Evolutionary conservation across 805 yeast species (phyloP), one percentile per base, ranked within the genome.

Genomic region (Candida krabiensis): DNA sequence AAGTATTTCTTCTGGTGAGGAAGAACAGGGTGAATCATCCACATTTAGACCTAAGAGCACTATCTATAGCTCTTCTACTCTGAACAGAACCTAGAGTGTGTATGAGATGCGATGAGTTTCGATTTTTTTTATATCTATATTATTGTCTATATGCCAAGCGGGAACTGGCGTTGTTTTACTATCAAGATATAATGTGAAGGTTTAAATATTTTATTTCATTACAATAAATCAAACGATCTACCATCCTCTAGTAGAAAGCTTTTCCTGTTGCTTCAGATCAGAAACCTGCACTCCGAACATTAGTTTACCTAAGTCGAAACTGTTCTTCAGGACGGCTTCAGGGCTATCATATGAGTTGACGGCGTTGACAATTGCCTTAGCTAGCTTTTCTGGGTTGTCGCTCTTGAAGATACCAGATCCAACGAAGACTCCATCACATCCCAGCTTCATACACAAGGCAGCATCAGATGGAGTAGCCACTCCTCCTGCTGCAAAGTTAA

Each of bases 401-500:
- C 88, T 79, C 61, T 80, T 79, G 75, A 84, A 85, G 47, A 84
- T 84, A 18, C 93, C 93, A 4, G 87, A 80, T 14, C 87, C 87
- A 19, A 80, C 88, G 52, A 82, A 82, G 21, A 82, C 84, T 44
- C 88, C 88, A 56, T 82, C 88, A 53, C 84, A 79, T n/a, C 88
- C 88, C 44, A 81, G 63, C 56, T 80, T 83, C 88, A 86, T 85
- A 61, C 86, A 79, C 47, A 86, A 64, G 15, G 93, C 93, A 18
- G 95, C 95, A 61, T 85, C 95, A 7, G 90, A 80, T 23, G 95
- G 95, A 9, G 95, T 83, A 8, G 95, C 93, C 35, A 85, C 83
- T 42, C 95, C 95, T 29, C 95, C 95, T 19, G 93, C 93, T 28
- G 93, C 91, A 56, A 85, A 85, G 66, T 83, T 85, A 38, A 86